phyloP scores from a whole-genome alignment of 2,329 filamentous ascomycete genomes.

The Monosporascus cannonballus region DNA sequence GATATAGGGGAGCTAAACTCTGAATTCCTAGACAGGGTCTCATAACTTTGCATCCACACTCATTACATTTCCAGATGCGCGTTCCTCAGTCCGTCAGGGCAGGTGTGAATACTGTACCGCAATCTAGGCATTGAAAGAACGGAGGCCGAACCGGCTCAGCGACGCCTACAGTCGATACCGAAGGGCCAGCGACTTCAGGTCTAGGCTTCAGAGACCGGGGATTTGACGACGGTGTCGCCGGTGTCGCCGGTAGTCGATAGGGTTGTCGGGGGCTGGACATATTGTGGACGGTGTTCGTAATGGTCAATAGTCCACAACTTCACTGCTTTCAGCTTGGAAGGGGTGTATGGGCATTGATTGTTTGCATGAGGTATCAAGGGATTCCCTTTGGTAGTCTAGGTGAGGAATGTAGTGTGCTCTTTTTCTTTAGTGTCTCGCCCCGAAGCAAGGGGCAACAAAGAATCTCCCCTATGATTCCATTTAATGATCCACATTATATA shows the following conservation, averaged over 20 bases:
- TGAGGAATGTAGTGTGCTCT: too few species aligned
- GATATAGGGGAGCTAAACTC: too few species aligned
- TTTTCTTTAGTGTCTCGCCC: neutral
- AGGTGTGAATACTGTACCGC: neutral
- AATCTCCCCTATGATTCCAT: neutral
- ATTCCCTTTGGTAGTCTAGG: too few species aligned
- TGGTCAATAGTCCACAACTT: too few species aligned
- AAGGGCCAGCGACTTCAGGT: neutral
- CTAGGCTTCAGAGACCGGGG: neutral
- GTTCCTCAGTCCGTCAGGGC: neutral
- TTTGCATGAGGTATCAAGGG: neutral
- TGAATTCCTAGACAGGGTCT: too few species aligned
- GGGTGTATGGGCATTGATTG: neutral
- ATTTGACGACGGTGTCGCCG: neutral
- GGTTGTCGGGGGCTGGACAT: neutral
- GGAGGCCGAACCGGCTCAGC: neutral
- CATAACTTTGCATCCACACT: neutral
- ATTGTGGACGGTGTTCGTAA: neutral
- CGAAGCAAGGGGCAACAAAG: neutral
- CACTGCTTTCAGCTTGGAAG: neutral
- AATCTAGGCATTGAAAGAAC: neutral
- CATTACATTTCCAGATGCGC: neutral
- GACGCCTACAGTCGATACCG: neutral
- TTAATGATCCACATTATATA: neutral
- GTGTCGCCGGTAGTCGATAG: neutral